phyloP scores from a whole-genome alignment of 179 eudicot species.

The Nepenthes alata region DNA sequence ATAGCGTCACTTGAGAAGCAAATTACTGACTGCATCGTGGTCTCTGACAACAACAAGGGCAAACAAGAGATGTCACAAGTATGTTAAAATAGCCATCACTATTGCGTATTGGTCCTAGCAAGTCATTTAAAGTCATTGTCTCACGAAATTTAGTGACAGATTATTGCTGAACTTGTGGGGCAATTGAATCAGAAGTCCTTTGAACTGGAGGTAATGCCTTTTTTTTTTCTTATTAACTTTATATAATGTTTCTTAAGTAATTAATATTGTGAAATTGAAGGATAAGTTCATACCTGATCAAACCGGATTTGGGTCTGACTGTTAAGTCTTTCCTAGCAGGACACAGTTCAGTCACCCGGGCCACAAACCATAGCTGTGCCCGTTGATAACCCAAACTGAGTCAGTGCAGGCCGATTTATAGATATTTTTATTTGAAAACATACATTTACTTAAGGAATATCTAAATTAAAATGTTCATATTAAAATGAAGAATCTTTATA shows the following conservation, averaged over 20 bases:
- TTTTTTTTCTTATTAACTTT: not conserved
- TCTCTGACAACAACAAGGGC: constrained; percentile 40
- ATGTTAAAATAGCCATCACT: constrained; percentile 13
- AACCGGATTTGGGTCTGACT: too few relatives aligned
- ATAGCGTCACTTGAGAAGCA: constrained; percentile 69
- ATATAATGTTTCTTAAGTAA: not conserved
- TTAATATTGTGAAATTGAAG: too few relatives aligned
- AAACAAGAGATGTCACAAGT: constrained; percentile 57
- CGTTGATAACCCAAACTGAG: too few relatives aligned
- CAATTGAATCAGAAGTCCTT: constrained; percentile 88
- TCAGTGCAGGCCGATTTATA: too few relatives aligned
- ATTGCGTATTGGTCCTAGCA: not conserved
- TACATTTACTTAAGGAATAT: too few relatives aligned
- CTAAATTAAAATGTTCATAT: too few relatives aligned
- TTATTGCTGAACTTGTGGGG: constrained; percentile 62
- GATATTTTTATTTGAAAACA: too few relatives aligned
- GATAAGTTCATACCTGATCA: too few relatives aligned
- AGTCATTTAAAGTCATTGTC: not conserved
- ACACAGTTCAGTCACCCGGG: too few relatives aligned
- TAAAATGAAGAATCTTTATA: too few relatives aligned
- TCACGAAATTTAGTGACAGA: constrained; percentile 29
- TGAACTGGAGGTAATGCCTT: constrained; percentile 73
- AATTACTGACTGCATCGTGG: constrained; percentile 46
- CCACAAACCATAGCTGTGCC: too few relatives aligned
- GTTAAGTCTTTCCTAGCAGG: too few relatives aligned